phyloP scores from a whole-genome alignment of 2,329 filamentous ascomycete species.

The Fusarium domesticum region DNA sequence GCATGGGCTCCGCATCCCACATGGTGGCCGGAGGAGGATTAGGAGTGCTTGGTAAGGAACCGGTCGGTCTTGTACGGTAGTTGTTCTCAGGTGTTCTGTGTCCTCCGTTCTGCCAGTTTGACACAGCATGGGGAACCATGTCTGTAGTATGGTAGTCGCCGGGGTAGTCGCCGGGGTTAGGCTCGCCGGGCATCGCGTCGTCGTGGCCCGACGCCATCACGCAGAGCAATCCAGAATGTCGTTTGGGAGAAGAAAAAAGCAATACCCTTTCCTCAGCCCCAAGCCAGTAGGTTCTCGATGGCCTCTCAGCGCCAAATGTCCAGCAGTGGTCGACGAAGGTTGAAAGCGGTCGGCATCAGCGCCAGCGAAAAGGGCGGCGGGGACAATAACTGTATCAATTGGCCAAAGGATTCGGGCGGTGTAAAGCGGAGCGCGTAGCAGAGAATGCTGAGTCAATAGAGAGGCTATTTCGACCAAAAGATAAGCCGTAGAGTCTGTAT shows the following conservation, averaged over 20 bases:
- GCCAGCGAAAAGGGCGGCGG: slow-evolving; percentile 24
- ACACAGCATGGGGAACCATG: slow-evolving; percentile 32
- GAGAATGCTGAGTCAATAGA: too few species aligned
- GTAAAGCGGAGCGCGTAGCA: slow-evolving; percentile 17
- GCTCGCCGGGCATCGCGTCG: slow-evolving; percentile 40
- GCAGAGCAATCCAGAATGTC: slow-evolving; percentile 26
- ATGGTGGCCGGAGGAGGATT: slow-evolving; percentile 27
- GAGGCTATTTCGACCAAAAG: slow-evolving; percentile 26
- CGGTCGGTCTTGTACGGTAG: slow-evolving; percentile 35
- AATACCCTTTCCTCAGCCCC: slow-evolving; percentile 28
- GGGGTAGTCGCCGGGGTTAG: slow-evolving; percentile 32
- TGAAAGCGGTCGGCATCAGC: slow-evolving; percentile 40
- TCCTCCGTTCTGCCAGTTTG: slow-evolving; percentile 38
- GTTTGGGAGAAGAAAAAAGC: slow-evolving; percentile 21
- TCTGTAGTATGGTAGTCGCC: slow-evolving; percentile 26
- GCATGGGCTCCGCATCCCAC: slow-evolving; percentile 39
- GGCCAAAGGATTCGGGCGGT: slow-evolving; percentile 14
- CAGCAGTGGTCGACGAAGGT: slow-evolving; percentile 33
- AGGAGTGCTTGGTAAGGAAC: slow-evolving; percentile 35
- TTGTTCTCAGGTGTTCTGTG: slow-evolving; percentile 37
- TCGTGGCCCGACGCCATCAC: slow-evolving; percentile 49
- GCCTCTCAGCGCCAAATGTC: slow-evolving; percentile 33
- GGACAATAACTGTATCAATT: slow-evolving; percentile 30
- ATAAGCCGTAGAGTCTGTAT: slow-evolving; percentile 21
- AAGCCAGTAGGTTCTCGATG: slow-evolving; percentile 20